A percentile compares a stretch with the other conserved stretches of the same genome.
Evolutionary conservation across 441 rosid species (phyloP).

Genomic region (Gossypium laxum): DNA sequence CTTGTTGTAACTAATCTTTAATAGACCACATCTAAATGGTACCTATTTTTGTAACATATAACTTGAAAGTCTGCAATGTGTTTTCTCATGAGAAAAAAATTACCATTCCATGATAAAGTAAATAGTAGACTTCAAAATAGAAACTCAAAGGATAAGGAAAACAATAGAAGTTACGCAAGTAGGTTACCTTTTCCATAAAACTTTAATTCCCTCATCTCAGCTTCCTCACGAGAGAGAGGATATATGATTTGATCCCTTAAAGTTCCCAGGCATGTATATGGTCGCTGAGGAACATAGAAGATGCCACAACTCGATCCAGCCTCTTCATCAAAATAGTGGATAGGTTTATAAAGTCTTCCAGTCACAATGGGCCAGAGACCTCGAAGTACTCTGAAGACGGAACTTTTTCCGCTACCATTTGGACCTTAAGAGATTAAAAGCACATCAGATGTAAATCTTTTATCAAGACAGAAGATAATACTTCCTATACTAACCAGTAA

Average conservation of each 20-base stretch:
- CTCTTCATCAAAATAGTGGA: constrained; percentile 42
- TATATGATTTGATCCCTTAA: constrained; percentile 97
- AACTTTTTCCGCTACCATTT: constrained; percentile 95
- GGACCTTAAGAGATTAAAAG: constrained; percentile 56
- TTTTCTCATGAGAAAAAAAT: background rate
- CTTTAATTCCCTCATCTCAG: constrained; percentile 44
- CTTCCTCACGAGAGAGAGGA: constrained; percentile 87
- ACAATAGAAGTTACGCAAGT: constrained; percentile 5
- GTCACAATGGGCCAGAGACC: constrained; percentile 91
- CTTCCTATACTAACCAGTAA: constrained; percentile 64
- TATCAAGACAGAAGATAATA: constrained; percentile 12
- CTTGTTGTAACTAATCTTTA: background rate
- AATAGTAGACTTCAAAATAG: background rate
- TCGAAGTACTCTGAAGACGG: constrained; percentile 87
- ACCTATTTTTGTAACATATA: background rate
- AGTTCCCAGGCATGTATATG: constrained; percentile 95
- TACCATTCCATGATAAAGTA: background rate
- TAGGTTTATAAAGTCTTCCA: constrained; percentile 70
- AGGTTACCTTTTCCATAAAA: constrained; percentile 45
- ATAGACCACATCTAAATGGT: background rate
- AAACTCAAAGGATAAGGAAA: constrained; percentile 10
- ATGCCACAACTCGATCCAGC: constrained; percentile 55
- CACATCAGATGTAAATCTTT: constrained; percentile 24
- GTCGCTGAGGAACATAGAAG: constrained; percentile 92
- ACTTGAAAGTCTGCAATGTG: background rate